Base-by-base conservation (phyloP, 2,329 filamentous ascomycete genomes). In the Plectosphaerella sp. region DNA sequence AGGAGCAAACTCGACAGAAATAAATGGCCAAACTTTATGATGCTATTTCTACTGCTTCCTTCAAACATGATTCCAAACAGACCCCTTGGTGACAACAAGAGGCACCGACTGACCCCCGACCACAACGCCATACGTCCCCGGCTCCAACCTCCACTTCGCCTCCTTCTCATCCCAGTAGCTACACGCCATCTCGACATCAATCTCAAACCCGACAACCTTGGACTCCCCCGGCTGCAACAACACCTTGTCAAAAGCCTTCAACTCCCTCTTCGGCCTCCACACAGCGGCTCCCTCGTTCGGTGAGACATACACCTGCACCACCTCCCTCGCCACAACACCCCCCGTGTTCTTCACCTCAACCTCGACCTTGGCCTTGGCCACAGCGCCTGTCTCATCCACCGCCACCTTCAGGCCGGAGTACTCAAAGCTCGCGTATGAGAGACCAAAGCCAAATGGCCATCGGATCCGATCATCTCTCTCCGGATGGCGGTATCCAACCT, bases 361-460 rank as follows among this genome's bases (percentile, higher is more conserved):
- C 60, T 50, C 49, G 18, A 52, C 52, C 18, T 35, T 20, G 45
- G 54, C 28, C 24, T 14, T 49, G 15, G 49, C 47, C 15, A 33
- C 28, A 14, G 54, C 57, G 18, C 57, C 57, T 43, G 54, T 53
- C 3, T 60, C 62, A 15, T 53, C 20, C 6, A 54, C 47, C 1
- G 18, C 22, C 3, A 37, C 45, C 4, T 7, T 15, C 9, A 52
- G 37, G 4, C 49, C 51, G 3, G 39, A 48, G 36, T 57, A 56
- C 33, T 18, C 77, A 64, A 88, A 88, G 0, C 70, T 79, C 0
- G 84, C 87, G 66, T 90, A 88, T 1, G 82, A 84, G 2, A 88
- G 68, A 4, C 86, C 86, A 57, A 84, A 78, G 3, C 86, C 85
- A 58, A 89, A 88, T 15, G 82, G 74, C 63, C 87, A 88, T 5